Evolutionary conservation across 768 basidiomycete species (phyloP).

Genomic region (Mycena rosella): DNA sequence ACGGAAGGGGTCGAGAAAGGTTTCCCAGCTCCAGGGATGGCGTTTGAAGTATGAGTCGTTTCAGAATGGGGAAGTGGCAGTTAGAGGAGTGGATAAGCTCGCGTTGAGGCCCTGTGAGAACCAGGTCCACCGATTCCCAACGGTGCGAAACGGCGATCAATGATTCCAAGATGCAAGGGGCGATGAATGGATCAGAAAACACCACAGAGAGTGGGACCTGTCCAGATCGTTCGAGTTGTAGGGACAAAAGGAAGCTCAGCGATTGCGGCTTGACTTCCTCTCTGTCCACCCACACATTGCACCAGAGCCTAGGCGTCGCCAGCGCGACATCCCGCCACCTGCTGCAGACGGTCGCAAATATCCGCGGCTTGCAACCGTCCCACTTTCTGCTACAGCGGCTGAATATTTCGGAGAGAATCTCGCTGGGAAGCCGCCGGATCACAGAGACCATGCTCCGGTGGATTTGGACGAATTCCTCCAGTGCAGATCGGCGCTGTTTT

Average conservation of each 20-base stretch:
- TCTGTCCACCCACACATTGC: slow-evolving; percentile 7
- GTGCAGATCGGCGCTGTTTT: neutral
- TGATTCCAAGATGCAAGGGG: slow-evolving; percentile 1
- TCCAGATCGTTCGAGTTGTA: slow-evolving; percentile 29
- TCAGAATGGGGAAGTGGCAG: slow-evolving; percentile 19
- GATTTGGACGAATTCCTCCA: neutral
- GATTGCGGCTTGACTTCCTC: slow-evolving; percentile 2
- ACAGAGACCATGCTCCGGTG: neutral
- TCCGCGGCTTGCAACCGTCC: slow-evolving; percentile 19
- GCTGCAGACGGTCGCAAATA: slow-evolving; percentile 20
- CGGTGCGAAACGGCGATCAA: slow-evolving; percentile 23
- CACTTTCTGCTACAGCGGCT: neutral
- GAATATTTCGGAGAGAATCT: slow-evolving; percentile 32
- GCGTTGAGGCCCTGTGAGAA: neutral
- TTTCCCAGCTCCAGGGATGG: slow-evolving; percentile 28
- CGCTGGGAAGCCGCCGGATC: slow-evolving; percentile 23
- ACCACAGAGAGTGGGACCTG: slow-evolving; percentile 10
- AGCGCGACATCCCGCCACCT: slow-evolving; percentile 29
- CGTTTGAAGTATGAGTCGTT: neutral
- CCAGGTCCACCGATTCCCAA: slow-evolving; percentile 22
- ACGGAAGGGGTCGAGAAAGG: slow-evolving; percentile 24
- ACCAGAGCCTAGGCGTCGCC: slow-evolving; percentile 21
- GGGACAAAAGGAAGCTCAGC: slow-evolving; percentile 14
- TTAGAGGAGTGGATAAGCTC: neutral
- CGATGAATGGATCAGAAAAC: neutral